Percentiles rank a stretch among this genome's conserved stretches.
phyloP scores from a whole-genome alignment of 257 asterid species.

The Dorcoceras hygrometricum region DNA sequence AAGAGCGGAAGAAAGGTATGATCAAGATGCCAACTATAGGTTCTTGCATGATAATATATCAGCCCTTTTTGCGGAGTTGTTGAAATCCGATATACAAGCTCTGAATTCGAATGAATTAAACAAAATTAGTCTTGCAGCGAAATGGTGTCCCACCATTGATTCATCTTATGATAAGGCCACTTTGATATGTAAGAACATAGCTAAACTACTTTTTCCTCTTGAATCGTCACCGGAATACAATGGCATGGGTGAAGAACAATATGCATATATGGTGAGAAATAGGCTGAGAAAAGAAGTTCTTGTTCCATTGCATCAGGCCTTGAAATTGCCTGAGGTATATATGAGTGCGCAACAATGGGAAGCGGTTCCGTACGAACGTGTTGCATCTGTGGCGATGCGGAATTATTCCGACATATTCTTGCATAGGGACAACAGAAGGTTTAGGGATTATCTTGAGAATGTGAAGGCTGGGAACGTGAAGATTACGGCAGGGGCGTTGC shows the following conservation, averaged over 20 bases:
- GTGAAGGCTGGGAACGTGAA: conserved; percentile 50
- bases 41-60: conserved; percentile 40
- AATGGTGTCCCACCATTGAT: conserved; percentile 61
- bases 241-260: conserved; percentile 38
- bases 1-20: conserved; percentile 35
- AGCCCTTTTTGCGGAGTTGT: conserved; percentile 34
- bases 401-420: conserved; percentile 37
- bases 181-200: conserved; percentile 45
- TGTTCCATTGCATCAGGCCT: conserved; percentile 49
- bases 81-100: conserved; percentile 40
- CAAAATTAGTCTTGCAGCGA: conserved; percentile 48
- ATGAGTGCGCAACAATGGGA: conserved; percentile 59
- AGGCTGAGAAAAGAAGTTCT: conserved; percentile 54
- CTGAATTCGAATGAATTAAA: conserved; percentile 29
- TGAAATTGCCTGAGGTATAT: conserved; percentile 56
- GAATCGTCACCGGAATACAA: conserved; percentile 30
- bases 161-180: conserved; percentile 55
- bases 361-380: conserved; percentile 39
- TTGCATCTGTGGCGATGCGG: conserved; percentile 60
- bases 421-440: conserved; percentile 44
- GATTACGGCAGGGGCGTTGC: conserved; percentile 55
- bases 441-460: conserved; percentile 37
- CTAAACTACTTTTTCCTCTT: conserved; percentile 39
- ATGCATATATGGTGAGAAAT: conserved; percentile 43
- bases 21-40: conserved; percentile 35